Conservation (phyloP, 352 stramenopile genomes). For the Globisporangium echinulatum region DNA sequence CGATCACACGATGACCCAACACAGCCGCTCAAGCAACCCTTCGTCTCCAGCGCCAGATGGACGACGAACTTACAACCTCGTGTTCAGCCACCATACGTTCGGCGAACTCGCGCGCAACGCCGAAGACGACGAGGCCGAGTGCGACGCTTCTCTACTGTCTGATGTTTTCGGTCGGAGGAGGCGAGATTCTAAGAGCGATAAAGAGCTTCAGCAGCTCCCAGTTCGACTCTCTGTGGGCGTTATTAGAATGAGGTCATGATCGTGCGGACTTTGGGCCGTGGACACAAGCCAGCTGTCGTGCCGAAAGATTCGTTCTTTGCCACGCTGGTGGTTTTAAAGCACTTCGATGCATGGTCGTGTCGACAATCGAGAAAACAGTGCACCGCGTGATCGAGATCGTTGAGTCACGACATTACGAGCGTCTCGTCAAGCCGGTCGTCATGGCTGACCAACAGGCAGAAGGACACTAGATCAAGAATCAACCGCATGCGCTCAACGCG, state of each 20-base stretch:
- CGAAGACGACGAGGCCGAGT: conserved; percentile 6
- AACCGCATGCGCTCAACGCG: background rate
- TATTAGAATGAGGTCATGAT: background rate
- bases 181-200: conserved; percentile 10
- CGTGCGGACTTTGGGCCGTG: background rate
- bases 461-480: background rate
- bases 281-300: background rate
- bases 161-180: conserved; percentile 5
- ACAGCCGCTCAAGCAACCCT: too few species aligned
- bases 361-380: background rate
- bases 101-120: conserved; percentile 9
- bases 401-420: background rate
- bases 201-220: too few species aligned
- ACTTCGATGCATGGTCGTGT: conserved; percentile 1
- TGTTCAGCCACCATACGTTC: conserved; percentile 6
- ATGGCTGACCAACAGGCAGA: background rate
- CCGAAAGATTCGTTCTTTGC: background rate
- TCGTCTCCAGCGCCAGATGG: too few species aligned
- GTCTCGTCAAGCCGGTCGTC: background rate
- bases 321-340: background rate
- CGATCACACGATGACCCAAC: background rate
- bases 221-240: too few species aligned
- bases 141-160: conserved; percentile 5
- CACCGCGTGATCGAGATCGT: background rate
- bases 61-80: too few species aligned